phyloP scores from a whole-genome alignment of 116 monocot genomes.

The Phalaenopsis hybrid region DNA sequence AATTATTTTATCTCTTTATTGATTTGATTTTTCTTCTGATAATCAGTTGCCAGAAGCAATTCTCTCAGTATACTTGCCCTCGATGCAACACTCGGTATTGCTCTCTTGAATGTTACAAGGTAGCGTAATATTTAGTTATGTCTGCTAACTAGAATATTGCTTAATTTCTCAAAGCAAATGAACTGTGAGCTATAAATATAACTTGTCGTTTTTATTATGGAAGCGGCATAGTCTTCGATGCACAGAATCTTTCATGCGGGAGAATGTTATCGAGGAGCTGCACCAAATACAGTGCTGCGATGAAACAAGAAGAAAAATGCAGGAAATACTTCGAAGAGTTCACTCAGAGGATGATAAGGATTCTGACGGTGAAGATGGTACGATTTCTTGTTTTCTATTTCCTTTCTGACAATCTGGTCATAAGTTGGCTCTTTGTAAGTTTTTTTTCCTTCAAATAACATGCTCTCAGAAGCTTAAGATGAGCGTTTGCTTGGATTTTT shows the following conservation, averaged over 20 bases:
- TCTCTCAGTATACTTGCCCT: constrained; percentile 89
- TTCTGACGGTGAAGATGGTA: constrained; percentile 40
- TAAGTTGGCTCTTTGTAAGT: background rate
- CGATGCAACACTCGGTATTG: constrained; percentile 86
- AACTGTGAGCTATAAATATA: background rate
- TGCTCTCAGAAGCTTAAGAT: background rate
- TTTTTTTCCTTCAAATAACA: background rate
- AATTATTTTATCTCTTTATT: background rate
- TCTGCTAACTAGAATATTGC: background rate
- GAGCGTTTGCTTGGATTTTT: background rate
- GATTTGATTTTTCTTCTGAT: background rate
- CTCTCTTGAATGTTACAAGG: constrained; percentile 94
- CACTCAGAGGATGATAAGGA: constrained; percentile 66
- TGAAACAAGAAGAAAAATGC: constrained; percentile 69
- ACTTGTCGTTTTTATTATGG: background rate
- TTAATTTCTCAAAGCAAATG: background rate
- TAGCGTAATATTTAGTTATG: constrained; percentile 5
- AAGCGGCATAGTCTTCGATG: constrained; percentile 72
- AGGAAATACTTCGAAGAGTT: constrained; percentile 84
- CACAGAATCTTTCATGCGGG: constrained; percentile 95
- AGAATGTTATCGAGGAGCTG: constrained; percentile 89
- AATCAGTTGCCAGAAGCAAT: constrained; percentile 90
- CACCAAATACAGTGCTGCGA: constrained; percentile 57
- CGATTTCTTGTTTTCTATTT: background rate
- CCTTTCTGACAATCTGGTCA: background rate